Evolutionary conservation across 1,139 yeast genomes (phyloP), one percentile per base, ranked within the genome.

Genomic region (Kurtzmaniella quercitrusa): DNA sequence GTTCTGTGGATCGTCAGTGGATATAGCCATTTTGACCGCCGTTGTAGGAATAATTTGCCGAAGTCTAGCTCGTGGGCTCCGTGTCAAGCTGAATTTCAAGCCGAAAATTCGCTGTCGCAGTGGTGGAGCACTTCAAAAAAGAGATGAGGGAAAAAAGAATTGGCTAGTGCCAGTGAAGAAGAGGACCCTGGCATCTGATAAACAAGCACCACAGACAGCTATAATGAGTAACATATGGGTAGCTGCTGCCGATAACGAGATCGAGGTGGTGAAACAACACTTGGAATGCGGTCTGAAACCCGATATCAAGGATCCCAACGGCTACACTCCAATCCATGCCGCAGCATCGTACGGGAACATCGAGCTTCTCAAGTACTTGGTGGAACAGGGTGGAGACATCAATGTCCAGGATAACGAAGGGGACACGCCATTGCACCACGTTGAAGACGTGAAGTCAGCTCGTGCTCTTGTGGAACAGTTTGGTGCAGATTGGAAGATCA

Each of bases 321-420:
- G 98, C 0, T 93, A 93, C 63, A 91, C 98, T 0, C 95, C 98
- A 11, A 75, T 93, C 24, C 98, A 93, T 62, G 98, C 98, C 0
- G 97, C 98, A 3, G 95, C 95, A 3, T 85, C 97, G 1, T 93
- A 93, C 60, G 94, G 94, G 5, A 93, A 93, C 58, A 55, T 68
- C 8, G 90, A 84, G 9, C 68, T 94, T 40, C 68, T 94, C 41
- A 64, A 68, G 44, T 75, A 73, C 48, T 72, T 93, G 43, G 66
- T 88, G 18, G 62, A 56, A 11, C 60, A 71, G 21, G 86, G 88
- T 2, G 98, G 97, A 3, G 82, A 93, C 58, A 77, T 89, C 24
- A 89, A 93, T 60, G 68, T 91, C 34, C 81, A 74, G 48, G 99
- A 93, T 55, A 69, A 69, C 27, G 98, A 94, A 54, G 98, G 98